phyloP scores from a whole-genome alignment of 2,329 filamentous ascomycete genomes.

The Epichloe sp. region DNA sequence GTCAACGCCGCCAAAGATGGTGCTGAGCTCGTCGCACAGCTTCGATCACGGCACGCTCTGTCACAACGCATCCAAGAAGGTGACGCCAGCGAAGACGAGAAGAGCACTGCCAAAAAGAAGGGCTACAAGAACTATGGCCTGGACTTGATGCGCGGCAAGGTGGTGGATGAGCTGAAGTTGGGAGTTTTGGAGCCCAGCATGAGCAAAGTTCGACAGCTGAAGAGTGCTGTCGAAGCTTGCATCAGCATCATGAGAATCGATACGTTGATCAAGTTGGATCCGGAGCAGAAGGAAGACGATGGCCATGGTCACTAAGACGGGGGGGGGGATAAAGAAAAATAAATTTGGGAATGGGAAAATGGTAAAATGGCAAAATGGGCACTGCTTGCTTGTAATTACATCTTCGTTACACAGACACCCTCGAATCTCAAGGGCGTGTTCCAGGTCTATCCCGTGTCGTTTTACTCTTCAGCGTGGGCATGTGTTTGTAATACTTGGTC shows the following conservation, averaged over 20 bases:
- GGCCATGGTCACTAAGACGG: constrained; percentile 62
- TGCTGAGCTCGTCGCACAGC: constrained; percentile 86
- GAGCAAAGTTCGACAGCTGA: constrained; percentile 96
- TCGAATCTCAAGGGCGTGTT: background rate
- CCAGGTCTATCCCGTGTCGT: background rate
- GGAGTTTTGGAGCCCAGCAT: constrained; percentile 94
- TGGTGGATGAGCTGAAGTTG: constrained; percentile 86
- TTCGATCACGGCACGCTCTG: constrained; percentile 85
- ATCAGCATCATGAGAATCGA: constrained; percentile 99
- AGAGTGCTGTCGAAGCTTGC: constrained; percentile 96
- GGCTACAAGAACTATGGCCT: constrained; percentile 98
- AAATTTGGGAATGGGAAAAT: background rate
- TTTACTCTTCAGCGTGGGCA: too few relatives aligned
- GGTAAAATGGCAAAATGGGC: background rate
- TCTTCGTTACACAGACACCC: background rate
- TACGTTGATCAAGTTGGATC: constrained; percentile 95
- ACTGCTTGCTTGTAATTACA: constrained; percentile 1
- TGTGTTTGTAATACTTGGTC: background rate
- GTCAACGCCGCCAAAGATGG: constrained; percentile 96
- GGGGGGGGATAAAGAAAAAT: background rate
- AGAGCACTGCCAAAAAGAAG: constrained; percentile 83
- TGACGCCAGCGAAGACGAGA: constrained; percentile 76
- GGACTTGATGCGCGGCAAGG: constrained; percentile 77
- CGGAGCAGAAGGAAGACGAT: constrained; percentile 67
- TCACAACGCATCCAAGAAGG: constrained; percentile 84